Evolutionary conservation across 306 rosid genomes (phyloP).

Genomic region (Trifolium repens): DNA sequence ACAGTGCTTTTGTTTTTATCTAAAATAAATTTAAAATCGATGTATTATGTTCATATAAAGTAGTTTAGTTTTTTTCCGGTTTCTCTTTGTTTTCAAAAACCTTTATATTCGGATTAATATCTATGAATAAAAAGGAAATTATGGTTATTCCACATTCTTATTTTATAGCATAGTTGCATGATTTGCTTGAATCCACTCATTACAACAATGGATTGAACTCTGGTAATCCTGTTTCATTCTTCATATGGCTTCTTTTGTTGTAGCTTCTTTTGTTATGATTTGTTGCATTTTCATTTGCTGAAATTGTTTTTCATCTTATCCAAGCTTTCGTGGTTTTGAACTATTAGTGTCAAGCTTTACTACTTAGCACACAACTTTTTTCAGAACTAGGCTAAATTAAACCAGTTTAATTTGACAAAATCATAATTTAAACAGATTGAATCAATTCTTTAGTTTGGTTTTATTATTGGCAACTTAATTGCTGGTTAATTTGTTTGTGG

Average conservation of each 20-base stretch:
- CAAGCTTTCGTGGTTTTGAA: background rate
- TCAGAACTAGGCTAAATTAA: background rate
- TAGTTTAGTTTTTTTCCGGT: background rate
- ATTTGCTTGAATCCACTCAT: background rate
- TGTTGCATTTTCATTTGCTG: background rate
- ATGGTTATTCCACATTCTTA: slow-evolving; percentile 21
- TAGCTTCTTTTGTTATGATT: background rate
- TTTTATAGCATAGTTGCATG: background rate
- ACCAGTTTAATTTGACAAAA: background rate
- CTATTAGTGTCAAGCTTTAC: background rate
- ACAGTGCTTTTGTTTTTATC: slow-evolving; percentile 4
- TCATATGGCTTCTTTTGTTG: background rate
- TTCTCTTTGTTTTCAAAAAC: background rate
- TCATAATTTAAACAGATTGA: background rate
- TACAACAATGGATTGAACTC: background rate
- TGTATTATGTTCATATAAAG: slow-evolving; percentile 29
- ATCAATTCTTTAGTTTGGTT: background rate
- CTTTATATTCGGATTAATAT: slow-evolving; percentile 4
- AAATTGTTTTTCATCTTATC: background rate
- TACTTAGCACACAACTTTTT: background rate
- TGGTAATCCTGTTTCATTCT: background rate
- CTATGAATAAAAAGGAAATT: slow-evolving; percentile 21
- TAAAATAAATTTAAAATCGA: background rate
- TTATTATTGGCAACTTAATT: no score
- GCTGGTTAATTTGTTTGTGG: no score